These are phyloP conservation scores for Arthrobotrys musiformis DNA, from an alignment of 2,329 filamentous ascomycete species.

Conservation along the genomic window DNA sequence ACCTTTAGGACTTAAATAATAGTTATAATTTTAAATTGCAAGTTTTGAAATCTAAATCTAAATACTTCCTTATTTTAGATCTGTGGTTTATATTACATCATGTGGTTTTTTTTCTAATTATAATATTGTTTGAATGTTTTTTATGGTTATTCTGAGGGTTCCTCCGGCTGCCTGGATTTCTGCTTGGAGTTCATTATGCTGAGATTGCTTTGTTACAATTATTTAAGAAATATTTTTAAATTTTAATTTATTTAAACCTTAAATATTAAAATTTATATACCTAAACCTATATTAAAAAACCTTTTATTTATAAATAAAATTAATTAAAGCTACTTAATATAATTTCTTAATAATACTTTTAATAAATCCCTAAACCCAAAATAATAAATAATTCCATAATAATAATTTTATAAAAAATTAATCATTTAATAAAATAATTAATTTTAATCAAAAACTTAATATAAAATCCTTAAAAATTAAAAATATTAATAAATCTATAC, in stretches of 20 bases:
- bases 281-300: background rate
- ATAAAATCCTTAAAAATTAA: background rate
- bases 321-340: no score
- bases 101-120: background rate
- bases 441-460: background rate
- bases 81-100: background rate
- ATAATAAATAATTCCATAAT: no score
- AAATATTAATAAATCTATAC: background rate
- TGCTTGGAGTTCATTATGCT: no score
- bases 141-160: no score
- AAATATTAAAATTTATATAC: background rate
- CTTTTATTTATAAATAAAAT: constrained; percentile 10
- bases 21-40: background rate
- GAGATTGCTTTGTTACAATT: no score
- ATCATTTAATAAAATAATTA: background rate
- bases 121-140: background rate
- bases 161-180: no score
- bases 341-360: no score
- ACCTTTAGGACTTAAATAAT: constrained; percentile 1
- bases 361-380: no score
- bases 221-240: constrained; percentile 6
- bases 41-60: constrained; percentile 1
- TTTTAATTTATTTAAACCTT: background rate
- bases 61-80: constrained; percentile 10
- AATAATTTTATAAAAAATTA: no score